Evolutionary conservation across 2,329 filamentous ascomycete genomes (phyloP), one percentile per base, ranked within the genome.

Genomic region (Verticillium nubilum): DNA sequence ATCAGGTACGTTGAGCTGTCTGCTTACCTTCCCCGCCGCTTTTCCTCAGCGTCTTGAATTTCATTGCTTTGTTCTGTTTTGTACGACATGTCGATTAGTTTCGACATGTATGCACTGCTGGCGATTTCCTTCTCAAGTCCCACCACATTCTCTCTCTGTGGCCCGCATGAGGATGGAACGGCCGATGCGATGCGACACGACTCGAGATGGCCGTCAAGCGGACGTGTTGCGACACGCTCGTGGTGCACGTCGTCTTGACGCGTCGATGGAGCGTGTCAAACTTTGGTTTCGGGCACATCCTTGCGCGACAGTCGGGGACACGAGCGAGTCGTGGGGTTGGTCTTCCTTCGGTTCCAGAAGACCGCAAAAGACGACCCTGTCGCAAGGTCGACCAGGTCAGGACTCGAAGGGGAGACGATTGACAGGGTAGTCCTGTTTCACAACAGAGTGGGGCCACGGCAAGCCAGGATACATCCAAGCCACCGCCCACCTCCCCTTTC

Each of bases 351-450:
- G 72, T 77, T 76, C 73, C 73, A 76, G 74, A 77, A 76, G 70
- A 69, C 68, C 66, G 67, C 65, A 69, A 68, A n/a, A 69, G 57
- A 61, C 60, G 64, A 59, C 63, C 71, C 70, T 73, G 73, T 77
- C 73, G 75, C 76, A 78, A 76, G 73, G 74, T 71, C 76, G 72
- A 66, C 76, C 70, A 67, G 71, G 74, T 71, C 71, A 72, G 72
- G 74, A 76, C 72, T 73, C 68, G 70, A 67, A 69, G 69, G 64
- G 68, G 66, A 69, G 71, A 77, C n/a, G 73, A 76, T 77, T 78
- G 76, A 66, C 78, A 81, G 76, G 79, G 77, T 75, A 72, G 65
- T 74, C 69, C 71, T 77, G 80, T 83, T 83, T 83, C 80, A 82
- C 76, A 73, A 78, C 67, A 68, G 72, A 71, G 74, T 71, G 69